These are phyloP conservation scores for Cucurbitaria berberidis DNA, from an alignment of 2,329 filamentous ascomycete genomes.

Conservation along the genomic window DNA sequence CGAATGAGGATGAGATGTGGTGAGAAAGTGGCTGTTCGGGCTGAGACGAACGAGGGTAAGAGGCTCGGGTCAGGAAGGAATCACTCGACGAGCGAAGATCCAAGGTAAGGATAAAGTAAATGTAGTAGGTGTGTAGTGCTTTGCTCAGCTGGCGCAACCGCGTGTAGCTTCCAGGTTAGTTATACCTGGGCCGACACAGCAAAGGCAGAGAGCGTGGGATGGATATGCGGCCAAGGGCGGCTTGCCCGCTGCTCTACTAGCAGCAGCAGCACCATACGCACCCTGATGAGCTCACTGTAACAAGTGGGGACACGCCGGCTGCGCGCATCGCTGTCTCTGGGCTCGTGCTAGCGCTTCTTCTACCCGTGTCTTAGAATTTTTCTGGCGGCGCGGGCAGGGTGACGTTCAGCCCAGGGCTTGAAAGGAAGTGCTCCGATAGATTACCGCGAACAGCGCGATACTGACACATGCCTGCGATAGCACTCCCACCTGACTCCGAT, in stretches of 20 bases:
- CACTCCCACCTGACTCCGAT: background rate
- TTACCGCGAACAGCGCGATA: conserved; percentile 32
- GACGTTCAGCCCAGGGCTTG: conserved; percentile 7
- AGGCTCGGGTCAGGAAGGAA: background rate
- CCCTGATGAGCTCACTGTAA: conserved; percentile 21
- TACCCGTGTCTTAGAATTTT: conserved; percentile 10
- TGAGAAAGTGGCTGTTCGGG: conserved; percentile 13
- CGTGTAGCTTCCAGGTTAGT: conserved; percentile 9
- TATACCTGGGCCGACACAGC: conserved; percentile 11
- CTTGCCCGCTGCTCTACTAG: conserved; percentile 5
- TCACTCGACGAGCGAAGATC: background rate
- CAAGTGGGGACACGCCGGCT: conserved; percentile 16
- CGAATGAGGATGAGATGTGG: conserved; percentile 11
- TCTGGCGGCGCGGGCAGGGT: conserved; percentile 11
- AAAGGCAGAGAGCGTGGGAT: conserved; percentile 17
- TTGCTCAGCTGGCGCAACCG: conserved; percentile 9
- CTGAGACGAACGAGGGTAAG: conserved; percentile 6
- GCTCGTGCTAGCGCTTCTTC: conserved; percentile 8
- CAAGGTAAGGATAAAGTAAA: background rate
- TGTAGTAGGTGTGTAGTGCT: background rate
- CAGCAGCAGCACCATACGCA: conserved; percentile 1
- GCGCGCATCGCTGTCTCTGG: conserved; percentile 17
- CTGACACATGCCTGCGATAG: conserved; percentile 5
- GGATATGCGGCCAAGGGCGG: conserved; percentile 32
- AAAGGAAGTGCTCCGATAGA: conserved; percentile 37